These are phyloP conservation scores for Suillus subaureus DNA, from an alignment of 768 basidiomycete genomes.

Conservation along the genomic window DNA sequence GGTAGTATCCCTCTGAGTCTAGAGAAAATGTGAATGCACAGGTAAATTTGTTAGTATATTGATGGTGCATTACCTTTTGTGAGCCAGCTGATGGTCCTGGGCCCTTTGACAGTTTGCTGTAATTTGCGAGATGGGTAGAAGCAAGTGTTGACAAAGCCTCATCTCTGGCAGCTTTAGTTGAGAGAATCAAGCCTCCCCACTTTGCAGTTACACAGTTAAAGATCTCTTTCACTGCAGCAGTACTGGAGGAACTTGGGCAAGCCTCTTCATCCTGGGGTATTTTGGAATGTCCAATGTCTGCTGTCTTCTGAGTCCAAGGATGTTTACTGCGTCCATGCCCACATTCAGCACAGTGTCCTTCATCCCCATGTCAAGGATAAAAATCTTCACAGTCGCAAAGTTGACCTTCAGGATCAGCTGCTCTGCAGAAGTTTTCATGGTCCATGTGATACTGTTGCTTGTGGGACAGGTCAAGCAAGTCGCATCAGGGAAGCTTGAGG, in stretches of 20 bases:
- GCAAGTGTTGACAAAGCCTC: not conserved
- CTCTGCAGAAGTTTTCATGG: not conserved
- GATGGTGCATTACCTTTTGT: not conserved
- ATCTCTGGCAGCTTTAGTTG: not conserved
- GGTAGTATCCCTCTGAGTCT: not conserved
- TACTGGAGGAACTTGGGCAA: not conserved
- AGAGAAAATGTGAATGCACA: not conserved
- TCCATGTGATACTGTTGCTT: not conserved
- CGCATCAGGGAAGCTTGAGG: not conserved
- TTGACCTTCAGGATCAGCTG: not conserved
- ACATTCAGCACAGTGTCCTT: too few species aligned
- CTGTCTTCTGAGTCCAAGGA: not conserved
- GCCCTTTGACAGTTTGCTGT: not conserved
- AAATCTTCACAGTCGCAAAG: not conserved
- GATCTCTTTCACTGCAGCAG: slow-evolving; percentile 1
- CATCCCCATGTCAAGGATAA: not conserved
- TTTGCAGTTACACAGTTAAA: not conserved
- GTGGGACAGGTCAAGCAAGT: slow-evolving; percentile 1
- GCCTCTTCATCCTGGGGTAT: not conserved
- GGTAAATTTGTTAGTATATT: not conserved
- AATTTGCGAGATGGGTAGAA: not conserved
- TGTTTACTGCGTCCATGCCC: not conserved
- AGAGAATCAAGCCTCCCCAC: not conserved
- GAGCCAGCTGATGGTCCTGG: not conserved
- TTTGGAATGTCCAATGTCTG: not conserved